Conservation (phyloP, 768 basidiomycete species). For the Rhizopogon salebrosus region DNA sequence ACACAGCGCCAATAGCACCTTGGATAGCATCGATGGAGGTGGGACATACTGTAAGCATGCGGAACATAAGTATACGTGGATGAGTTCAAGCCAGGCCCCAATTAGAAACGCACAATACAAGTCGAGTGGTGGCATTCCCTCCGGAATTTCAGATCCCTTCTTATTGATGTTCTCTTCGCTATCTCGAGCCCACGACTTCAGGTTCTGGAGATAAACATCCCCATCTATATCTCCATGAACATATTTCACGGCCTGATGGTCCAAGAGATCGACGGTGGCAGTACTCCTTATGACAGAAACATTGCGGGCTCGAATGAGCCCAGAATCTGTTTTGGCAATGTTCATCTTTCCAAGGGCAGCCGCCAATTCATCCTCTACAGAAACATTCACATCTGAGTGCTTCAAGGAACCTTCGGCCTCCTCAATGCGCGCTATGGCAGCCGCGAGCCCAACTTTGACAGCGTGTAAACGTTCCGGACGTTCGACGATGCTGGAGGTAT, state of each 20-base stretch:
- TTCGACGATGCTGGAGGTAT: slow-evolving; percentile 78
- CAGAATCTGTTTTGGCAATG: slow-evolving; percentile 25
- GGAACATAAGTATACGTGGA: background rate
- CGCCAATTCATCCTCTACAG: slow-evolving; percentile 36
- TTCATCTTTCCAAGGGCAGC: slow-evolving; percentile 42
- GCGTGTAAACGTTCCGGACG: slow-evolving; percentile 86
- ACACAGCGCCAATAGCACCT: slow-evolving; percentile 78
- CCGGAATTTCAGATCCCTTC: slow-evolving; percentile 73
- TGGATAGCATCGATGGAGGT: slow-evolving; percentile 72
- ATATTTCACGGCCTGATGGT: slow-evolving; percentile 64
- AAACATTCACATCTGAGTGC: background rate
- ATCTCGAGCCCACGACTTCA: slow-evolving; percentile 53
- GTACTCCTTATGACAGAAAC: slow-evolving; percentile 42
- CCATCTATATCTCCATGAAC: slow-evolving; percentile 67
- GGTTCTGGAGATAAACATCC: slow-evolving; percentile 61
- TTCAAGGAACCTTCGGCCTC: slow-evolving; percentile 10
- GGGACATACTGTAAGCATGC: slow-evolving; percentile 56
- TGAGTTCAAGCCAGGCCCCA: too few species aligned
- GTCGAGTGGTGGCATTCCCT: slow-evolving; percentile 68
- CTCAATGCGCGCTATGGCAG: slow-evolving; percentile 72
- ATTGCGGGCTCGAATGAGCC: slow-evolving; percentile 12
- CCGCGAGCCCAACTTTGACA: slow-evolving; percentile 75
- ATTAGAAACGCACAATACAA: slow-evolving; percentile 58
- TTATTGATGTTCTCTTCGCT: slow-evolving; percentile 56
- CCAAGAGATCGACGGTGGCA: slow-evolving; percentile 49